A percentile compares a stretch with the other conserved stretches of the same genome.
These are phyloP conservation scores for Raddia distichophylla DNA, from an alignment of 176 grass and related monocot genomes.

Conservation along the genomic window DNA sequence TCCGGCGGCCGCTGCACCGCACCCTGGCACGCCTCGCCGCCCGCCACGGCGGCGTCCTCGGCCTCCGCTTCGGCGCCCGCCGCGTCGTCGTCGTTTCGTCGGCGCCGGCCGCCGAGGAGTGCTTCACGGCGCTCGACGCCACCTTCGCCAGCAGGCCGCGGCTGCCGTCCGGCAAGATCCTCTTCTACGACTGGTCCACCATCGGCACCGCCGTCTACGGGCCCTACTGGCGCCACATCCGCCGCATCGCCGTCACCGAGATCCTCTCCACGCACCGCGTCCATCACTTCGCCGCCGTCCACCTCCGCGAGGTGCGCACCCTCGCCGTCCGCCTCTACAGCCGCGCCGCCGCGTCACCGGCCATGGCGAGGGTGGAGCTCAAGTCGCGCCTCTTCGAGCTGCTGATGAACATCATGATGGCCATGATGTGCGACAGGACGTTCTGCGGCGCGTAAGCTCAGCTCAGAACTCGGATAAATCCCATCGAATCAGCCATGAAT, in stretches of 20 bases:
- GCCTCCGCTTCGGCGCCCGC: constrained; percentile 49
- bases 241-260: constrained; percentile 44
- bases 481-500: too few species aligned
- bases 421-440: constrained; percentile 38
- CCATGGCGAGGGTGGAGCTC: constrained; percentile 36
- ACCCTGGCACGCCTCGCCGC: constrained; percentile 40
- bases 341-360: background rate
- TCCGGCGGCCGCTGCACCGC: constrained; percentile 60
- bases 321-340: constrained; percentile 3
- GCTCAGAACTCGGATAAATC: background rate
- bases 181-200: constrained; percentile 28
- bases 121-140: constrained; percentile 50
- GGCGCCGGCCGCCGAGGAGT: constrained; percentile 18
- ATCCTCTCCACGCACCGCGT: constrained; percentile 18
- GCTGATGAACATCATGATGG: constrained; percentile 43
- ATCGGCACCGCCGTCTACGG: constrained; percentile 33
- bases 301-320: constrained; percentile 24
- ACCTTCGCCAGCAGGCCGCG: constrained; percentile 11
- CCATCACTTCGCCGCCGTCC: constrained; percentile 24
- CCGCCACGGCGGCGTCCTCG: constrained; percentile 36
- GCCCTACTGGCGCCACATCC: constrained; percentile 38
- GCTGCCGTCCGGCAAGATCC: background rate
- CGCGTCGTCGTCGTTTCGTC: constrained; percentile 55
- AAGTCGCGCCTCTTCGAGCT: constrained; percentile 49
- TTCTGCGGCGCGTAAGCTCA: constrained; percentile 16